These are phyloP conservation scores for Oenanthe javanica DNA, from an alignment of 140 eudicot genomes.

Conservation along the genomic window DNA sequence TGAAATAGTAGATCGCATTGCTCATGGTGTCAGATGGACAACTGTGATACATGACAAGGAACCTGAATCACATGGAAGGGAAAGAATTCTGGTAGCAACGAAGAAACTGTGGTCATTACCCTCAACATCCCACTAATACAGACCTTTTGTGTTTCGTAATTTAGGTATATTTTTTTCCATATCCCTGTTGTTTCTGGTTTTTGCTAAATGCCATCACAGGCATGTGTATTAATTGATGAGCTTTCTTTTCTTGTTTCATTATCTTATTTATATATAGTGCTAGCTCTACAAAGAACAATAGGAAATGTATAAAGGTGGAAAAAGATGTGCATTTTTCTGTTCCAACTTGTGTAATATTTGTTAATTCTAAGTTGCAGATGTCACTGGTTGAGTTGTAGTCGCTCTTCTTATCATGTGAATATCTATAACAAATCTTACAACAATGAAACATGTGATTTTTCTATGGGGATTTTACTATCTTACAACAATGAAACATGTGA, in stretches of 20 bases:
- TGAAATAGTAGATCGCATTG: slow-evolving; percentile 64
- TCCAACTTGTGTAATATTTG: background rate
- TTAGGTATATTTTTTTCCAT: slow-evolving; percentile 27
- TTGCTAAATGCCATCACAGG: slow-evolving; percentile 20
- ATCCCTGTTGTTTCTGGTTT: slow-evolving; percentile 15
- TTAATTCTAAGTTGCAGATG: background rate
- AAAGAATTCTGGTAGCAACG: slow-evolving; percentile 75
- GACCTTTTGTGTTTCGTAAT: slow-evolving; percentile 12
- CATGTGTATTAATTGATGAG: slow-evolving; percentile 23
- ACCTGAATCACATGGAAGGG: slow-evolving; percentile 78
- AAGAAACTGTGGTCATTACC: slow-evolving; percentile 63
- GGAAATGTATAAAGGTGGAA: slow-evolving; percentile 28
- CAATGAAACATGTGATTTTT: background rate
- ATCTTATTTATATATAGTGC: slow-evolving; percentile 15
- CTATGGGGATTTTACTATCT: background rate
- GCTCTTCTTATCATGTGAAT: background rate
- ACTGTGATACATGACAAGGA: slow-evolving; percentile 73
- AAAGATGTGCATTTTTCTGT: background rate
- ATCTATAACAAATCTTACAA: background rate
- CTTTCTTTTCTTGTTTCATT: slow-evolving; percentile 16
- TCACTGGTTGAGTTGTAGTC: background rate
- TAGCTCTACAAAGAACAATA: slow-evolving; percentile 25
- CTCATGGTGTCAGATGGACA: slow-evolving; percentile 73
- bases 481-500: background rate
- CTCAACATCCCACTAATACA: slow-evolving; percentile 36